Evolutionary conservation across 257 asterid species (phyloP).

Genomic region (Dorcoceras hygrometricum): DNA sequence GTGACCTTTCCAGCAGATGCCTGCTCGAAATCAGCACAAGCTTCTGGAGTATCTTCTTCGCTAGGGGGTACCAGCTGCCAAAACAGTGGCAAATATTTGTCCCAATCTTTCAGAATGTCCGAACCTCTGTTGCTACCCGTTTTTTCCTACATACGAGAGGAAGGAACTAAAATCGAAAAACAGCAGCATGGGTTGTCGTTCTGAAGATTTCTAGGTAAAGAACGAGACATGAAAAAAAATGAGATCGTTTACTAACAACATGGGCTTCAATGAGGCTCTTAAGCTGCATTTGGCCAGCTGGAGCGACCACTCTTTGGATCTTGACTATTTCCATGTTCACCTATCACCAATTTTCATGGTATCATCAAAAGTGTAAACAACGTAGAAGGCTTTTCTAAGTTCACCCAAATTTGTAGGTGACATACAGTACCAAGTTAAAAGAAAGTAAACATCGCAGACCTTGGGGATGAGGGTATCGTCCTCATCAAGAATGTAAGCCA

Average conservation of each 20-base stretch:
- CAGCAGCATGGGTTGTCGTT: not conserved
- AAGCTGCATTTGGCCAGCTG: constrained; percentile 94
- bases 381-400: not conserved
- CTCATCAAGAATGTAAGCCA: constrained; percentile 90
- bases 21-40: constrained; percentile 67
- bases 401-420: not conserved
- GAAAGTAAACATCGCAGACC: constrained; percentile 41
- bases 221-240: not conserved
- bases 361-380: not conserved
- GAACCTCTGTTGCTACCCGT: constrained; percentile 85
- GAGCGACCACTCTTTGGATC: constrained; percentile 95
- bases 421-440: not conserved
- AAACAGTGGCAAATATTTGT: constrained; percentile 73
- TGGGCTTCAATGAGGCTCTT: constrained; percentile 91
- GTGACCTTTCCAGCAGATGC: constrained; percentile 56
- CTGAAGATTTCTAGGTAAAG: not conserved
- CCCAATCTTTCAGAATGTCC: constrained; percentile 76
- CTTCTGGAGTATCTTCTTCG: constrained; percentile 98
- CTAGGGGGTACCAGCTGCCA: constrained; percentile 99
- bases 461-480: constrained; percentile 88
- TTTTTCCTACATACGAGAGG: constrained; percentile 62
- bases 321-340: constrained; percentile 97
- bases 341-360: constrained; percentile 33
- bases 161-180: not conserved
- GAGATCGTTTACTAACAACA: constrained; percentile 59